Evolutionary conservation across 129 eudicot species (phyloP).

Genomic region (Calendula officinalis): DNA sequence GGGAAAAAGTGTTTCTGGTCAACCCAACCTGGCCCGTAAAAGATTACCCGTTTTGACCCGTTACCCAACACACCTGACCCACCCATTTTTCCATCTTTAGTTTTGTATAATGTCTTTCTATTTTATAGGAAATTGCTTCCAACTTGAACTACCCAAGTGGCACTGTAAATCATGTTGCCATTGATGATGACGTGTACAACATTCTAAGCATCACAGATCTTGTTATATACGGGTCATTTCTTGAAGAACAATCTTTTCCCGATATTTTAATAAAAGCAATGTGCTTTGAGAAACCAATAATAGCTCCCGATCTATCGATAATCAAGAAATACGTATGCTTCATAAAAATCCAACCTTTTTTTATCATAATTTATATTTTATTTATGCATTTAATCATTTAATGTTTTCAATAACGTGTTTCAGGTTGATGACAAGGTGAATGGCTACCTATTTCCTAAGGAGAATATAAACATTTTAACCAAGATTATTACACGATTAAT

Average conservation of each 20-base stretch:
- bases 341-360: slow-evolving; percentile 15
- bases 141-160: slow-evolving; percentile 63
- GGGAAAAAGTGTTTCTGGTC: too few species aligned
- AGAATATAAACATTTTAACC: slow-evolving; percentile 50
- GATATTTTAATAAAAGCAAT: slow-evolving; percentile 73
- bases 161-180: slow-evolving; percentile 51
- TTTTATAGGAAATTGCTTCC: slow-evolving; percentile 56
- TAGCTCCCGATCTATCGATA: slow-evolving; percentile 75
- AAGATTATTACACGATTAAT: slow-evolving; percentile 43
- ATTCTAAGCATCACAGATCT: slow-evolving; percentile 56
- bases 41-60: too few species aligned
- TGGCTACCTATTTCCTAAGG: slow-evolving; percentile 80
- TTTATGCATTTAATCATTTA: slow-evolving; percentile 21
- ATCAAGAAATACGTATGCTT: slow-evolving; percentile 71
- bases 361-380: neutral
- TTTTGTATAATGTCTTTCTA: neutral
- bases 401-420: slow-evolving; percentile 22
- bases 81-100: neutral
- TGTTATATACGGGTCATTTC: slow-evolving; percentile 80
- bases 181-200: slow-evolving; percentile 45
- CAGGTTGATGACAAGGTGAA: slow-evolving; percentile 92
- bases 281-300: slow-evolving; percentile 80
- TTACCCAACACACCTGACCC: neutral
- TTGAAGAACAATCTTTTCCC: slow-evolving; percentile 78
- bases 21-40: neutral